Percentiles rank a stretch among this genome's conserved stretches.
Conservation (phyloP, 116 monocot genomes). For the Thalassia testudinum region DNA sequence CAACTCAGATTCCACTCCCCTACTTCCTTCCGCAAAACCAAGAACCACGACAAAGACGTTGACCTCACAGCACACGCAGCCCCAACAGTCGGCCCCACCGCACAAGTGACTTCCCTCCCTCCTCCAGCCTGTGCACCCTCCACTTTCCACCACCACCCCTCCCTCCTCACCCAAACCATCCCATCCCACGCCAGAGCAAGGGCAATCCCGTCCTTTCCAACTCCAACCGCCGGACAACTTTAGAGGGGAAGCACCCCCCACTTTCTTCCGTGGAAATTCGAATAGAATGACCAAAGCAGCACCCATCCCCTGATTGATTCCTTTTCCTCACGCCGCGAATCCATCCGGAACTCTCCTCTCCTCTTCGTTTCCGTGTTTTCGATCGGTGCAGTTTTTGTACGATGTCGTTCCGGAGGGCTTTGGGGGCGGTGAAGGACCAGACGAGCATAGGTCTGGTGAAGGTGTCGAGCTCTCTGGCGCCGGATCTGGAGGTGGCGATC, state of each 20-base stretch:
- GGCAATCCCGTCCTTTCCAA: too few relatives aligned
- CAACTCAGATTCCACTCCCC: neutral
- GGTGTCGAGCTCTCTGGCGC: constrained; percentile 68
- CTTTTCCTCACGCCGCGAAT: neutral
- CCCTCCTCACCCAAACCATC: neutral
- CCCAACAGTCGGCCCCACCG: neutral
- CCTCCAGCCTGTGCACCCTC: neutral
- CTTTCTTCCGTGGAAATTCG: too few relatives aligned
- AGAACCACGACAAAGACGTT: neutral
- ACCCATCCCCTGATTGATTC: neutral
- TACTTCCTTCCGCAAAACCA: too few relatives aligned
- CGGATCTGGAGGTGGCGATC: constrained; percentile 71
- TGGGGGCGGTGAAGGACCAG: constrained; percentile 85
- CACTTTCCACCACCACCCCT: neutral
- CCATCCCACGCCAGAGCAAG: too few relatives aligned
- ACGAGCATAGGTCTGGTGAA: constrained; percentile 75
- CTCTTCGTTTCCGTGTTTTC: too few relatives aligned
- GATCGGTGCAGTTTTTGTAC: too few relatives aligned
- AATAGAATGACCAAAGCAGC: too few relatives aligned
- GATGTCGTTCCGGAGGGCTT: constrained; percentile 38
- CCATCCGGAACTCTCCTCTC: neutral
- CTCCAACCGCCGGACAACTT: too few relatives aligned
- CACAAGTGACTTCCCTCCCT: neutral
- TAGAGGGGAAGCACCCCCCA: too few relatives aligned
- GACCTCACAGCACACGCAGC: neutral